Evolutionary conservation across 2,329 filamentous ascomycete genomes (phyloP).

Genomic region (Ceratocystis cacaofunesta): DNA sequence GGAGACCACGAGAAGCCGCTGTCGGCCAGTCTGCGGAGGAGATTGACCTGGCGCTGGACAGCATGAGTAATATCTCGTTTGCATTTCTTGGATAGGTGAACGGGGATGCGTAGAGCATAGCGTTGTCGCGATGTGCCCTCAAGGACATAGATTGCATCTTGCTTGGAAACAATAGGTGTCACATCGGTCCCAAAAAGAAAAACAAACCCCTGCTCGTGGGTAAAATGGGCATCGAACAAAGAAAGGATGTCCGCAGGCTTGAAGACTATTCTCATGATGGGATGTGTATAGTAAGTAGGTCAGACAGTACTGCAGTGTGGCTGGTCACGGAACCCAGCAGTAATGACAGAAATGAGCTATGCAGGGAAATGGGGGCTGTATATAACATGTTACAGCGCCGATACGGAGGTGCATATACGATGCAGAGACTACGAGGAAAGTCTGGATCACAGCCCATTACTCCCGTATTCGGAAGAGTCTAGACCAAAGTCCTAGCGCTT

Average conservation of each 20-base stretch:
- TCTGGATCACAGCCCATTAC: background rate
- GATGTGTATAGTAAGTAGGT: background rate
- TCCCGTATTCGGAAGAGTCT: background rate
- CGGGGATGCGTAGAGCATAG: conserved; percentile 9
- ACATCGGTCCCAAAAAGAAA: conserved; percentile 2
- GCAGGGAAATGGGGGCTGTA: background rate
- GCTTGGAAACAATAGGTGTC: conserved; percentile 2
- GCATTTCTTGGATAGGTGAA: background rate
- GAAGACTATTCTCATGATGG: conserved; percentile 2
- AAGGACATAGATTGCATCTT: conserved; percentile 9
- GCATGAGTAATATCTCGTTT: background rate
- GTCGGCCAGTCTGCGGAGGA: conserved; percentile 8
- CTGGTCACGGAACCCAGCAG: background rate
- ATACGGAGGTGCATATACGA: background rate
- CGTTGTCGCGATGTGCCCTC: conserved; percentile 9
- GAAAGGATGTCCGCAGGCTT: conserved; percentile 12
- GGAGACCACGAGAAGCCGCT: conserved; percentile 15
- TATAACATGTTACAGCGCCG: background rate
- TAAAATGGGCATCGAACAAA: conserved; percentile 4
- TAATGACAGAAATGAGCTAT: background rate
- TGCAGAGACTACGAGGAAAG: background rate
- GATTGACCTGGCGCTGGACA: background rate
- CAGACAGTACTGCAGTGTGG: background rate
- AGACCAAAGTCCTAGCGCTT: background rate
- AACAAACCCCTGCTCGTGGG: conserved; percentile 5